Evolutionary conservation across 768 basidiomycete genomes (phyloP).

Genomic region (Tricholoma sp.): DNA sequence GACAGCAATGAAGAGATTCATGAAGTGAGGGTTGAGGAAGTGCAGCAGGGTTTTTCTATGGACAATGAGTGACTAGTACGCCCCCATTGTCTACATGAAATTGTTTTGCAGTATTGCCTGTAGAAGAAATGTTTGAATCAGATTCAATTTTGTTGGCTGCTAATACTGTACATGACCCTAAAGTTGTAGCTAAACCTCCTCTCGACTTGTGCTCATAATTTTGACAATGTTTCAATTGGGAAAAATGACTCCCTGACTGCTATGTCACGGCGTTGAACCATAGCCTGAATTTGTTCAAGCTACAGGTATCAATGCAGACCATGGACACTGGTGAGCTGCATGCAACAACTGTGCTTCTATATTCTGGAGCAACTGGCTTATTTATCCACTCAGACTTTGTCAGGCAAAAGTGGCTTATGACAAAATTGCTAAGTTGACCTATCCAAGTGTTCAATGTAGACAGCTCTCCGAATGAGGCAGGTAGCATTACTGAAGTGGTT

Average conservation of each 20-base stretch:
- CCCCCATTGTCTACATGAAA: neutral
- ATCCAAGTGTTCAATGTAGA: slow-evolving; percentile 21
- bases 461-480: slow-evolving; percentile 10
- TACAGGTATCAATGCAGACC: neutral
- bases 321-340: neutral
- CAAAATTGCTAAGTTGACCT: slow-evolving; percentile 1
- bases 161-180: neutral
- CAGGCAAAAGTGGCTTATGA: neutral
- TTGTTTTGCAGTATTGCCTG: neutral
- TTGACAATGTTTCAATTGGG: no score
- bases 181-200: neutral
- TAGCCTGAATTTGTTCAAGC: neutral
- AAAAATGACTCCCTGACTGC: neutral
- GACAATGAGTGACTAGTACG: no score
- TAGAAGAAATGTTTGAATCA: neutral
- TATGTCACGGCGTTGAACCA: neutral
- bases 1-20: no score
- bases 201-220: neutral
- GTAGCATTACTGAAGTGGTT: slow-evolving; percentile 13
- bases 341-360: neutral
- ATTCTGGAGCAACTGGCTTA: neutral
- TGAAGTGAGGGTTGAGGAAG: no score
- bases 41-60: no score
- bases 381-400: neutral
- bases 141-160: neutral